Percentiles rank a stretch among this genome's conserved stretches.
Conservation (phyloP, 2,329 filamentous ascomycete genomes). For the Tolypocladium sp. region DNA sequence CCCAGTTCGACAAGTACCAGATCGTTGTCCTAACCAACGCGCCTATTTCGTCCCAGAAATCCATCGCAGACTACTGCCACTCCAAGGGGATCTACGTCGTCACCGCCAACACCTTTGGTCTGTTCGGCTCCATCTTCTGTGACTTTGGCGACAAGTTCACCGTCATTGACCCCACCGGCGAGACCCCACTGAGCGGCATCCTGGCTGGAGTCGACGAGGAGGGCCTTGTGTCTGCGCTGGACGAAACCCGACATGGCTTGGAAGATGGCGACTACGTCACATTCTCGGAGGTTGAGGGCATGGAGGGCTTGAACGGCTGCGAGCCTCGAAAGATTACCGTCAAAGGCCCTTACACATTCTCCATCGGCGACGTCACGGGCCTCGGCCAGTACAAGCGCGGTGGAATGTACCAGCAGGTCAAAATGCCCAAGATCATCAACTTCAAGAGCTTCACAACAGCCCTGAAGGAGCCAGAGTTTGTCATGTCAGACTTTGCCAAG, state of each 20-base stretch:
- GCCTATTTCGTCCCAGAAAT: slow-evolving; percentile 68
- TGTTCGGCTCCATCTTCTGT: slow-evolving; percentile 94
- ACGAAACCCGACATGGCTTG: slow-evolving; percentile 89
- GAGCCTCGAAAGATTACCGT: slow-evolving; percentile 87
- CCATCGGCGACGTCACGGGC: slow-evolving; percentile 84
- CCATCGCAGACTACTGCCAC: slow-evolving; percentile 89
- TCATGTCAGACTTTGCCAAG: slow-evolving; percentile 95
- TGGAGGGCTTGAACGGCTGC: slow-evolving; percentile 77
- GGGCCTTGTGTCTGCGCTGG: slow-evolving; percentile 82
- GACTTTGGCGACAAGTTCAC: slow-evolving; percentile 95
- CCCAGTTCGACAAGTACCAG: slow-evolving; percentile 83
- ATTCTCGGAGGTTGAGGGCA: slow-evolving; percentile 85
- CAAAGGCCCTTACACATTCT: slow-evolving; percentile 95
- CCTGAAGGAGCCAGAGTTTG: slow-evolving; percentile 76
- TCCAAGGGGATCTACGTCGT: slow-evolving; percentile 87
- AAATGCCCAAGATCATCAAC: slow-evolving; percentile 91
- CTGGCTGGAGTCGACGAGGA: slow-evolving; percentile 84
- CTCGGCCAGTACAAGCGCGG: slow-evolving; percentile 82
- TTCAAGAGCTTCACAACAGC: slow-evolving; percentile 76
- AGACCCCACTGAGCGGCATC: slow-evolving; percentile 80
- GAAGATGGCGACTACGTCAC: slow-evolving; percentile 96
- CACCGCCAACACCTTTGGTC: slow-evolving; percentile 78
- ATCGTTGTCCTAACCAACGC: slow-evolving; percentile 85
- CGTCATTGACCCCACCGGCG: slow-evolving; percentile 80
- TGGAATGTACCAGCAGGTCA: slow-evolving; percentile 89